Evolutionary conservation across 768 basidiomycete genomes (phyloP).

Genomic region (Hortiboletus flavorubellus): DNA sequence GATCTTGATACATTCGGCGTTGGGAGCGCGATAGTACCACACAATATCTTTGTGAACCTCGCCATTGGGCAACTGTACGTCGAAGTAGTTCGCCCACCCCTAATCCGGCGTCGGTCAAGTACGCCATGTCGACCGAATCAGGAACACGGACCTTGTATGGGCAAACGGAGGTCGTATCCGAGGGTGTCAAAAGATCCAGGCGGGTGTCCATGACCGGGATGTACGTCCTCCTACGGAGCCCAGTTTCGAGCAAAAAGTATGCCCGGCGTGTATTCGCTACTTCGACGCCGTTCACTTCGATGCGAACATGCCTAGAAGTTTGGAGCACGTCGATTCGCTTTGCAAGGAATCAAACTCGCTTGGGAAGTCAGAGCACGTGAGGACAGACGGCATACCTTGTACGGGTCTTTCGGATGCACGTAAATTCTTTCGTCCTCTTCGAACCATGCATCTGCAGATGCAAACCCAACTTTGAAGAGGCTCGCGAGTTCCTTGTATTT

Average conservation of each 20-base stretch:
- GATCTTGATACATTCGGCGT: slow-evolving; percentile 47
- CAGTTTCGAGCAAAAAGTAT: slow-evolving; percentile 55
- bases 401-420: slow-evolving; percentile 64
- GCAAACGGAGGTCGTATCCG: slow-evolving; percentile 46
- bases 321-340: slow-evolving; percentile 61
- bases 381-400: slow-evolving; percentile 47
- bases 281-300: slow-evolving; percentile 61
- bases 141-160: slow-evolving; percentile 56
- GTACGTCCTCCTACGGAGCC: slow-evolving; percentile 54
- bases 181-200: slow-evolving; percentile 48
- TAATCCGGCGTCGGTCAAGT: slow-evolving; percentile 22
- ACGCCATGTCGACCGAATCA: not conserved
- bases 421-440: slow-evolving; percentile 65
- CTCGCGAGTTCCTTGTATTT: slow-evolving; percentile 40
- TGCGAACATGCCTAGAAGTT: slow-evolving; percentile 57
- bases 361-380: not conserved
- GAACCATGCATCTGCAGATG: slow-evolving; percentile 59
- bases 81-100: slow-evolving; percentile 60
- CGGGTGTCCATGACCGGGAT: slow-evolving; percentile 55
- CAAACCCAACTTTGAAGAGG: slow-evolving; percentile 48
- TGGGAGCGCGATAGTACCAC: slow-evolving; percentile 63
- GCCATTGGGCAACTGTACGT: slow-evolving; percentile 45
- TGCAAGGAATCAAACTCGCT: not conserved
- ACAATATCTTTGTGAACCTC: slow-evolving; percentile 47
- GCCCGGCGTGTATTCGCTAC: slow-evolving; percentile 56